Evolutionary conservation across 2,329 filamentous ascomycete species (phyloP).

Genomic region (Apiospora sp.): DNA sequence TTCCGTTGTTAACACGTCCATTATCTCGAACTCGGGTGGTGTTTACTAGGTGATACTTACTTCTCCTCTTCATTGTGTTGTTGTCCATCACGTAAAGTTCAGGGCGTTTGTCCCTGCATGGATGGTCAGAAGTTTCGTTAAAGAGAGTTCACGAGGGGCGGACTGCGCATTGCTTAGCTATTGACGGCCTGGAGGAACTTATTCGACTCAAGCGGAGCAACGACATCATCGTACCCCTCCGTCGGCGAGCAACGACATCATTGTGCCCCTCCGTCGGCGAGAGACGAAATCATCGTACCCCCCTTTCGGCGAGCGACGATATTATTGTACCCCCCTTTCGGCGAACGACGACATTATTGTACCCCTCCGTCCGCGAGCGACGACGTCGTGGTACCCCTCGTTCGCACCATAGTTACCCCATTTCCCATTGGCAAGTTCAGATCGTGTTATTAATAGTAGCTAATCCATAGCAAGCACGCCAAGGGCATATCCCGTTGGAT

Average conservation of each 20-base stretch:
- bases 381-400: not conserved
- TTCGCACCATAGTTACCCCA: not conserved
- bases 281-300: too few species aligned
- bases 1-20: not conserved
- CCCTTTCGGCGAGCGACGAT: too few species aligned
- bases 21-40: not conserved
- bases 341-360: not conserved
- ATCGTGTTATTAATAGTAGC: conserved; percentile 2
- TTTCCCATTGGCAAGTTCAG: not conserved
- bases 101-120: not conserved
- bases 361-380: not conserved
- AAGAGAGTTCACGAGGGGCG: not conserved
- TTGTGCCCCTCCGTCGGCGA: not conserved
- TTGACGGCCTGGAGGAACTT: not conserved
- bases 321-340: not conserved
- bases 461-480: conserved; percentile 7
- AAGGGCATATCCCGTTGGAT: conserved; percentile 1
- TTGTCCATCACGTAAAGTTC: not conserved
- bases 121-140: not conserved
- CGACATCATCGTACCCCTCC: not conserved
- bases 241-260: not conserved
- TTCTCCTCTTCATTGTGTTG: not conserved
- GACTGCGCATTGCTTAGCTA: not conserved
- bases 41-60: conserved; percentile 11
- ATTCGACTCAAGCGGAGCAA: not conserved